Evolutionary conservation across 2,329 filamentous ascomycete genomes (phyloP).

Genomic region (Exophiala sp.): DNA sequence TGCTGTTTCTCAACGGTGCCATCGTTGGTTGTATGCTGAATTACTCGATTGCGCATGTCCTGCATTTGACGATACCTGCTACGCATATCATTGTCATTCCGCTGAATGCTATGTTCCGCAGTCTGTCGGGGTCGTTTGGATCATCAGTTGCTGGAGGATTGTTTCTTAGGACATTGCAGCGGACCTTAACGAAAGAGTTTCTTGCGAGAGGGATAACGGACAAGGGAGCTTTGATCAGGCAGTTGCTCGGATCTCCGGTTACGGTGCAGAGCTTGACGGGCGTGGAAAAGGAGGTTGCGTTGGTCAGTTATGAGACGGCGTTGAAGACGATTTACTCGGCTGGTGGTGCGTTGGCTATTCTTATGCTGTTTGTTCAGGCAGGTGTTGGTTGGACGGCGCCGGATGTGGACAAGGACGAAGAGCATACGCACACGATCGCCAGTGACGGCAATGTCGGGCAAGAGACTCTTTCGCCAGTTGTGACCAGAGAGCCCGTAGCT

Average conservation of each 20-base stretch:
- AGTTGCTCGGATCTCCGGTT: conserved; percentile 57
- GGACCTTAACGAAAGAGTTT: conserved; percentile 58
- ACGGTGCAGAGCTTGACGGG: conserved; percentile 51
- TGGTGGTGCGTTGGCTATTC: conserved; percentile 47
- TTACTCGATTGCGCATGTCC: conserved; percentile 75
- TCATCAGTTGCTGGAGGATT: conserved; percentile 74
- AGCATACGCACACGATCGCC: conserved; percentile 6
- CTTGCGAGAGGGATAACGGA: conserved; percentile 38
- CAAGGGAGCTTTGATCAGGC: conserved; percentile 49
- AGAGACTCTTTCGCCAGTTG: conserved; percentile 5
- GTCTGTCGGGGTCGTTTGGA: conserved; percentile 77
- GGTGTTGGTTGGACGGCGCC: conserved; percentile 55
- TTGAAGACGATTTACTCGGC: conserved; percentile 53
- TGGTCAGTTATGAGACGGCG: conserved; percentile 53
- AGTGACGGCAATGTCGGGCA: neutral
- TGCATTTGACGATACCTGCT: conserved; percentile 65
- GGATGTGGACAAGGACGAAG: conserved; percentile 29
- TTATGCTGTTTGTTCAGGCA: conserved; percentile 54
- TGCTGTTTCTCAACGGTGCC: conserved; percentile 64
- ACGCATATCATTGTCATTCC: conserved; percentile 74
- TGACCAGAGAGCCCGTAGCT: conserved; percentile 6
- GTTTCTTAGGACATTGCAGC: conserved; percentile 62
- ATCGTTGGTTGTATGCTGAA: conserved; percentile 70
- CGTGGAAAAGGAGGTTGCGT: conserved; percentile 49
- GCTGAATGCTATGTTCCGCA: conserved; percentile 73